Evolutionary conservation across 345 rosid species (phyloP).

Genomic region (Eucalyptus regnans): DNA sequence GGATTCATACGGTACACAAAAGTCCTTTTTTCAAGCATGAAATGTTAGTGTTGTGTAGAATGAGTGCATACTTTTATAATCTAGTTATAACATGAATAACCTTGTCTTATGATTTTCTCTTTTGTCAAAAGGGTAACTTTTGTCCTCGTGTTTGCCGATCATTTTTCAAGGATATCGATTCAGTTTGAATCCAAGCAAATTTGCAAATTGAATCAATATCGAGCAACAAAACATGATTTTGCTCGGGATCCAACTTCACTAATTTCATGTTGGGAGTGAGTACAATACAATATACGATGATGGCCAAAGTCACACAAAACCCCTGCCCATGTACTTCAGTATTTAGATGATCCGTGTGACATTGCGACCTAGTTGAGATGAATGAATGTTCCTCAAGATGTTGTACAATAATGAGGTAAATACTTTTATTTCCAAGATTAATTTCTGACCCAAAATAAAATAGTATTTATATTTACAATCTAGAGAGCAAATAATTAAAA

Average conservation of each 20-base stretch:
- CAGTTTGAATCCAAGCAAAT: neutral
- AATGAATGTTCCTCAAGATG: neutral
- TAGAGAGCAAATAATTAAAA: neutral
- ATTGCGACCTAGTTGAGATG: neutral
- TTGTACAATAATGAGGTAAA: neutral
- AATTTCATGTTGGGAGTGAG: neutral
- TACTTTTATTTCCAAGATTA: neutral
- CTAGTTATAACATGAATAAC: neutral
- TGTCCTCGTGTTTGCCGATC: accelerated
- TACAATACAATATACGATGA: neutral
- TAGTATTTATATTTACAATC: neutral
- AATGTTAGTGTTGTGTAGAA: neutral
- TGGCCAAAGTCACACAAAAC: neutral
- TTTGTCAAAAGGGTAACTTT: accelerated
- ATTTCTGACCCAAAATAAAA: neutral
- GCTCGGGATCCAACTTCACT: neutral
- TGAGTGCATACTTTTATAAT: neutral
- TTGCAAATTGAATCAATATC: neutral
- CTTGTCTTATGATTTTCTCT: neutral
- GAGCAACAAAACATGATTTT: neutral
- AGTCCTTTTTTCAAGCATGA: neutral
- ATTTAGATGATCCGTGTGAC: neutral
- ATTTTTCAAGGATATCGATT: neutral
- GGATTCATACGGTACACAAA: neutral
- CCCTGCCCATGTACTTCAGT: accelerated